A percentile compares a stretch with the other conserved stretches of the same genome.
These are phyloP conservation scores for Lunularia cruciata DNA, from an alignment of 225 moss, liverwort and hornwort species.

Conservation along the genomic window DNA sequence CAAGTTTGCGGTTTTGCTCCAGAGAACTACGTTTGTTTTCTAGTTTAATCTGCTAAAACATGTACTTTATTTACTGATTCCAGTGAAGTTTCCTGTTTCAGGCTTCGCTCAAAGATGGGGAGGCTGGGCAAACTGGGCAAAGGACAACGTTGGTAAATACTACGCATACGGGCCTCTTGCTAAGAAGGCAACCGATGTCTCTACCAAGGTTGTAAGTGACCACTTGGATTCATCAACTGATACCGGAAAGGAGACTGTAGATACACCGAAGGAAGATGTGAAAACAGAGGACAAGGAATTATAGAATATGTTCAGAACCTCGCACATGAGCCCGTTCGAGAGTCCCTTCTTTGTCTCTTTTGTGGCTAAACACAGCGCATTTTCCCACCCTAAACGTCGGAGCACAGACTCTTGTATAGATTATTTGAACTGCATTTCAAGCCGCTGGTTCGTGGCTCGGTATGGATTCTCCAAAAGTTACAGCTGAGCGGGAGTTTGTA, in stretches of 20 bases:
- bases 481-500: too few relatives aligned
- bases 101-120: constrained; percentile 15
- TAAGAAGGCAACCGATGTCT: not conserved
- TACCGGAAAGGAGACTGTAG: not conserved
- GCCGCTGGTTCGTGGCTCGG: too few relatives aligned
- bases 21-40: too few relatives aligned
- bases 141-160: constrained; percentile 17
- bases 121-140: constrained; percentile 15
- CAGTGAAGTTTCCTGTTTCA: not conserved
- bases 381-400: too few relatives aligned
- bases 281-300: constrained; percentile 15
- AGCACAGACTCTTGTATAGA: too few relatives aligned
- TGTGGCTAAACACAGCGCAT: too few relatives aligned
- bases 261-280: not conserved
- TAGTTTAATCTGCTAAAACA: too few relatives aligned
- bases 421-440: too few relatives aligned
- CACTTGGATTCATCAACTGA: not conserved
- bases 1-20: too few relatives aligned
- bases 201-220: not conserved
- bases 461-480: too few relatives aligned
- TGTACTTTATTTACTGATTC: too few relatives aligned
- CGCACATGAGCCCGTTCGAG: not conserved
- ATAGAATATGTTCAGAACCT: not conserved
- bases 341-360: too few relatives aligned
- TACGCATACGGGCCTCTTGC: constrained; percentile 2